Evolutionary conservation across 148 eudicot genomes (phyloP), one percentile per base, ranked within the genome.

Genomic region (Beta vulgaris): DNA sequence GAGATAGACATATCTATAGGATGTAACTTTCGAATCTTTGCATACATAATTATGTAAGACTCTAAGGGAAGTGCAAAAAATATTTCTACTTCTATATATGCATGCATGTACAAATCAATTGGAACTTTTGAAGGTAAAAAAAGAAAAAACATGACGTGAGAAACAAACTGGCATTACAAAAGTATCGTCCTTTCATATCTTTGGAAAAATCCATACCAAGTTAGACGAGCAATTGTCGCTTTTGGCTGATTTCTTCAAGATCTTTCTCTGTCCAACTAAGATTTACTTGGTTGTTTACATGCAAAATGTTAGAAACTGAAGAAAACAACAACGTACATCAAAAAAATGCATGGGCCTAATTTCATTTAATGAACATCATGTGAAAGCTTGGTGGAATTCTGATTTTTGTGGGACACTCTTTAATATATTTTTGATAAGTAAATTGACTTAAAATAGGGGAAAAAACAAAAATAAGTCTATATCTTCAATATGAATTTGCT

Each of bases 131-230:
- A 40, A 57, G 19, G 36, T 18, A 16, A 39, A 2, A 37, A 18
- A 32, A 60, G 3, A 43, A 70, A 72, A 68, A 60, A 62, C 73
- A 60, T 72, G 82, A 80, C 76, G 66, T 72, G 69, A 64, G 74
- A 37, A 71, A 70, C 12, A 21, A 51, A 61, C 53, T 55, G 74
- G 54, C 77, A 66, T 49, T 66, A 65, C 34, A 70, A 23, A 28
- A 74, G 34, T 25, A 67, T 57, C 48, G 83, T 79, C 86, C 76
- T 74, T 82, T 43, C 43, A 76, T 23, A 84, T 84, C 87, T 86
- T 82, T 82, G 87, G 84, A 84, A 77, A 48, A 63, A 65, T 16
- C 67, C 48, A 69, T 7, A 39, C 37, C 10, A 57, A 10, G 72
- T 76, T 73, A 73, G 73, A 61, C 49, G 67, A 25, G 70, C 6